Percentiles rank a stretch among this genome's conserved stretches.
Evolutionary conservation across 331 rosid species (phyloP).

Genomic region (Stylosanthes scabra): DNA sequence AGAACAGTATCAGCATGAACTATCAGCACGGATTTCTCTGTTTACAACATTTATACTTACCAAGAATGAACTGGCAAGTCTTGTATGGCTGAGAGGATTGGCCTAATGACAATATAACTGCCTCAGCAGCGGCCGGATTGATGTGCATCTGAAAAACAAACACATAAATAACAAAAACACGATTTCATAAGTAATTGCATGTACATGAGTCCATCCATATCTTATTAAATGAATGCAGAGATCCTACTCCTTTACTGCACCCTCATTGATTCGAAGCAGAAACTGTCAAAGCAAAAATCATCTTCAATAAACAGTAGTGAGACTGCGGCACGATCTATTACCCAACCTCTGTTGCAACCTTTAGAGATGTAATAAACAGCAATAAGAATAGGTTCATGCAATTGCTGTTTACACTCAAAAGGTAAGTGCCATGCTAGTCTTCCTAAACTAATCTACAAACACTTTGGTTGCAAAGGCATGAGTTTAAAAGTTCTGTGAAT

Average conservation of each 20-base stretch:
- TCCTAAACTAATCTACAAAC: conserved; percentile 18
- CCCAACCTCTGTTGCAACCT: conserved; percentile 8
- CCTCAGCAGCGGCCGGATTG: conserved; percentile 80
- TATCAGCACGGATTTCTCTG: too few species aligned
- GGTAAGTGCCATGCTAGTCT: background rate
- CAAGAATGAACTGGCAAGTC: conserved; percentile 90
- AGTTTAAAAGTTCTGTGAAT: conserved; percentile 1
- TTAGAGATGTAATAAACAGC: background rate
- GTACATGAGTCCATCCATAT: conserved; percentile 18
- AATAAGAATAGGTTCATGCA: background rate
- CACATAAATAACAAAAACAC: conserved; percentile 19
- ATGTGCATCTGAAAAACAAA: conserved; percentile 76
- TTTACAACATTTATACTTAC: conserved; percentile 50
- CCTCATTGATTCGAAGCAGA: conserved; percentile 22
- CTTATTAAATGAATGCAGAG: conserved; percentile 6
- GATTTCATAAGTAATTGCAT: conserved; percentile 6
- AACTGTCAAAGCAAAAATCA: conserved; percentile 19
- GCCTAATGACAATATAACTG: conserved; percentile 70
- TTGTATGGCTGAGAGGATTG: conserved; percentile 87
- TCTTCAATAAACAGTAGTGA: background rate
- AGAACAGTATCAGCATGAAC: too few species aligned
- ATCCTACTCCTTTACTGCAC: conserved; percentile 25
- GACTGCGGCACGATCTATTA: background rate
- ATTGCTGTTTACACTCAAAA: background rate
- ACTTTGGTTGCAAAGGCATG: background rate